Percentiles rank a stretch among this genome's conserved stretches.
Conservation (phyloP, 2,329 filamentous ascomycete genomes). For the Xylariaceae sp. region DNA sequence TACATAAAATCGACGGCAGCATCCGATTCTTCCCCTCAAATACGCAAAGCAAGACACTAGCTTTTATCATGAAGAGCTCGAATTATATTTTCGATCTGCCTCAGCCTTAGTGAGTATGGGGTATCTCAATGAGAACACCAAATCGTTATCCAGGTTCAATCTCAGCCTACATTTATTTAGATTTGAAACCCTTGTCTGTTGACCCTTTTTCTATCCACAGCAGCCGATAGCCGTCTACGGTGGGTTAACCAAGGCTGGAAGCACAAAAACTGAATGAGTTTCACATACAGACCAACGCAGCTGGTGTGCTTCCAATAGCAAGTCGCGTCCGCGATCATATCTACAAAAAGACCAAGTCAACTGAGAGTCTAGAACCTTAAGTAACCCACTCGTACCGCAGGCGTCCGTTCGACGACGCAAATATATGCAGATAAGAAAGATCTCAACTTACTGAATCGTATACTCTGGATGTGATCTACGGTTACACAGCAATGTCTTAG, state of each 20-base stretch:
- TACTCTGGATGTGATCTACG: background rate
- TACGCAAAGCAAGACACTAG: background rate
- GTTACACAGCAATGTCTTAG: background rate
- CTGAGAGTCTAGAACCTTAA: conserved; percentile 5
- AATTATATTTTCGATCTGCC: conserved; percentile 1
- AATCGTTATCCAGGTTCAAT: conserved; percentile 5
- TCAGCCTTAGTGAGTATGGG: background rate
- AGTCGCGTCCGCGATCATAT: background rate
- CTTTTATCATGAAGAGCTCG: background rate
- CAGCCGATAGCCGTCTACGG: too few relatives aligned
- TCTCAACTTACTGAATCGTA: background rate
- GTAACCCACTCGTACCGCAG: background rate
- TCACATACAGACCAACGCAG: conserved; percentile 1
- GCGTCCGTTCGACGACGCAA: background rate
- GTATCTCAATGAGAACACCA: conserved; percentile 1
- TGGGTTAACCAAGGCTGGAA: too few relatives aligned
- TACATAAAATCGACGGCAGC: background rate
- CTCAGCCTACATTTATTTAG: background rate
- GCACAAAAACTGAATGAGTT: too few relatives aligned
- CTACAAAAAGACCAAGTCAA: conserved; percentile 10
- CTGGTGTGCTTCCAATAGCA: background rate
- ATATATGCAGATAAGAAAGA: background rate
- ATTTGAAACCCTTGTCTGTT: too few relatives aligned
- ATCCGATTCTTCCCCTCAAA: background rate
- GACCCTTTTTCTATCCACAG: too few relatives aligned